Evolutionary conservation across 1,139 yeast species (phyloP).

Genomic region (Scheffersomyces insectosa): DNA sequence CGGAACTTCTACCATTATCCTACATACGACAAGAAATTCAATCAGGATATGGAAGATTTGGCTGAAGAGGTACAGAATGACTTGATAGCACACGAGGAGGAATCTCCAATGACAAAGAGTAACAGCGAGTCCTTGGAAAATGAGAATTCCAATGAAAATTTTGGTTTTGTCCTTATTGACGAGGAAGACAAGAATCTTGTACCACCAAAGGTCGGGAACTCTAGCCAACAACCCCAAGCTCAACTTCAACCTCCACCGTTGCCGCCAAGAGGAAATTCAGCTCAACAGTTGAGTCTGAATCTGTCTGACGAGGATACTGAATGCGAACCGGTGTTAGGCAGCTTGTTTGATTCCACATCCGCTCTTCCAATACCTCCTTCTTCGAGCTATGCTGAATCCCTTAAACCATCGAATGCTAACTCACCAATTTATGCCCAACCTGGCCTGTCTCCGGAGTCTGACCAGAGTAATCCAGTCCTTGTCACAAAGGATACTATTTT

Average conservation of each 20-base stretch:
- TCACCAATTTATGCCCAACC: constrained; percentile 17
- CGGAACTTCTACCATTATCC: constrained; percentile 35
- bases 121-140: constrained; percentile 14
- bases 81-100: constrained; percentile 6
- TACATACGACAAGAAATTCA: constrained; percentile 15
- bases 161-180: constrained; percentile 23
- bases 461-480: constrained; percentile 22
- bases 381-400: constrained; percentile 19
- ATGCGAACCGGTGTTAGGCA: constrained; percentile 16
- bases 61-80: constrained; percentile 14
- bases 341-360: constrained; percentile 19
- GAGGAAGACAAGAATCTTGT: constrained; percentile 8
- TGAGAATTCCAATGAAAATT: constrained; percentile 23
- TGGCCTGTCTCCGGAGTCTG: constrained; percentile 4
- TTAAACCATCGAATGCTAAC: constrained; percentile 23
- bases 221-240: background rate
- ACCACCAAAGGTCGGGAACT: too few species aligned
- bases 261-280: constrained; percentile 1
- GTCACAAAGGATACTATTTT: constrained; percentile 47
- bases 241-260: constrained; percentile 1
- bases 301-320: constrained; percentile 21
- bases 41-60: constrained; percentile 19
- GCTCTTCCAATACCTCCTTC: constrained; percentile 17
- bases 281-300: constrained; percentile 5
- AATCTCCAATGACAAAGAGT: constrained; percentile 7